These are phyloP conservation scores for Penicillium sp. DNA, from an alignment of 2,329 filamentous ascomycete genomes.

Conservation along the genomic window DNA sequence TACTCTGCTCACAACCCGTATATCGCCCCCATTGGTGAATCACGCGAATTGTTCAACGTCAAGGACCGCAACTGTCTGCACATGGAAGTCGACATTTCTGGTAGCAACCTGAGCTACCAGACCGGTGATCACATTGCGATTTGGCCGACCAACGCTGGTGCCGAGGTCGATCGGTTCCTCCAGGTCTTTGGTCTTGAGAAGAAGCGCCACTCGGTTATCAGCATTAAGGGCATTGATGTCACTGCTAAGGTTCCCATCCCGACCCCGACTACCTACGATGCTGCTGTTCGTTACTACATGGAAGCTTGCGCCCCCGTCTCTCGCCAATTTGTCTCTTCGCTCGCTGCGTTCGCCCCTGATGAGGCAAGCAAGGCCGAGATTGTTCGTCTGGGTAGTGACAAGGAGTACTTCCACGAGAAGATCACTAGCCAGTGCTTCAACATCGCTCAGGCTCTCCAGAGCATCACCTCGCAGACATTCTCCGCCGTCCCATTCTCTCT, in stretches of 20 bases:
- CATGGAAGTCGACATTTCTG: slow-evolving; percentile 88
- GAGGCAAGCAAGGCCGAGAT: slow-evolving; percentile 85
- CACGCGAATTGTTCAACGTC: slow-evolving; percentile 84
- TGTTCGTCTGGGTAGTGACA: slow-evolving; percentile 84
- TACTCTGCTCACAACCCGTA: slow-evolving; percentile 97
- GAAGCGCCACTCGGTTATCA: slow-evolving; percentile 80
- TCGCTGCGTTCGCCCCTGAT: slow-evolving; percentile 86
- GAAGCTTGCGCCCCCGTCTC: slow-evolving; percentile 95
- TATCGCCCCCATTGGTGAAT: slow-evolving; percentile 89
- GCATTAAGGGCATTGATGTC: slow-evolving; percentile 86
- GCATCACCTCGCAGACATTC: slow-evolving; percentile 75
- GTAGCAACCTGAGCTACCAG: slow-evolving; percentile 87
- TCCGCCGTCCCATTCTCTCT: slow-evolving; percentile 86
- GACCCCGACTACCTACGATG: slow-evolving; percentile 93
- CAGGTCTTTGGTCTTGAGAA: slow-evolving; percentile 71
- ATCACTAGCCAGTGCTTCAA: slow-evolving; percentile 81
- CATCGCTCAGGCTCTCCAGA: slow-evolving; percentile 79
- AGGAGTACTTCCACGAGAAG: slow-evolving; percentile 91
- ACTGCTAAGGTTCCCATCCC: slow-evolving; percentile 98
- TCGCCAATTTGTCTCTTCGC: slow-evolving; percentile 85
- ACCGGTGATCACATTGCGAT: slow-evolving; percentile 96
- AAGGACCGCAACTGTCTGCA: slow-evolving; percentile 94
- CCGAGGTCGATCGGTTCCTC: slow-evolving; percentile 88
- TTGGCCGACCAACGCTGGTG: slow-evolving; percentile 94
- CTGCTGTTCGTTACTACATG: slow-evolving; percentile 90